Base-by-base conservation (phyloP, 2,329 filamentous ascomycete genomes). In the Epichloe aotearoae region DNA sequence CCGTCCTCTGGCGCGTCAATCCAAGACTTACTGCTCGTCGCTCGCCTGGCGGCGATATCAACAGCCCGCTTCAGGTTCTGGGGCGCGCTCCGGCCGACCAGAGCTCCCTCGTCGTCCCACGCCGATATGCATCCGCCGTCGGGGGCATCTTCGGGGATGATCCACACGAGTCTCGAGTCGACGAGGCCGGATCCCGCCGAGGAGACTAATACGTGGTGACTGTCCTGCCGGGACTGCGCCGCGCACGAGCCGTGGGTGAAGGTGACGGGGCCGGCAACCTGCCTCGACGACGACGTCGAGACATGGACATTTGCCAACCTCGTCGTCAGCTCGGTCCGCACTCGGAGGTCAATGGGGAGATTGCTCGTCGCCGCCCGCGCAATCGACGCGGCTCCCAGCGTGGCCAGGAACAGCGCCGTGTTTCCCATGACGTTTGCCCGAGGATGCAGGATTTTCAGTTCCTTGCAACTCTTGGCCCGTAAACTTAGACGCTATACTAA, bases 61-160 rank as follows among this genome's bases (percentile, higher is more conserved):
- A 5, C 20, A 15, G 36, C 47, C 52, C 56, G 48, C 40, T 48
- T 23, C 43, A 69, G 55, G 11, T 56, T 53, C 55, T 69, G 64
- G 2, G 50, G 44, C 53, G 60, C 57, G 51, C 67, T 69, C n/a
- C 63, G 64, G 17, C 65, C 69, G 19, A 68, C 54, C 3, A 68
- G 59, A 1, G 49, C 47, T 5, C 63, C 64, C 1, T 55, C 20
- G 1, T 57, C 52, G 39, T 58, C 57, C 68, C 67, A 72, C 4
- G 69, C 70, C 2, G 68, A 69, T 42, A 72, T 62, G 55, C 69
- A 72, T 11, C 66, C 67, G 11, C 62, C 62, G 5, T 62, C 61
- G 62, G 64, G 37, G 7, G 52, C 48, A 23, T 51, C 50, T 19
- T 49, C 41, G 20, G 54, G 52, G 20, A 55, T 53, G 14, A 50